Evolutionary conservation across 345 rosid genomes (phyloP), one percentile per base, ranked within the genome.

Genomic region (Eucalyptus viminalis): DNA sequence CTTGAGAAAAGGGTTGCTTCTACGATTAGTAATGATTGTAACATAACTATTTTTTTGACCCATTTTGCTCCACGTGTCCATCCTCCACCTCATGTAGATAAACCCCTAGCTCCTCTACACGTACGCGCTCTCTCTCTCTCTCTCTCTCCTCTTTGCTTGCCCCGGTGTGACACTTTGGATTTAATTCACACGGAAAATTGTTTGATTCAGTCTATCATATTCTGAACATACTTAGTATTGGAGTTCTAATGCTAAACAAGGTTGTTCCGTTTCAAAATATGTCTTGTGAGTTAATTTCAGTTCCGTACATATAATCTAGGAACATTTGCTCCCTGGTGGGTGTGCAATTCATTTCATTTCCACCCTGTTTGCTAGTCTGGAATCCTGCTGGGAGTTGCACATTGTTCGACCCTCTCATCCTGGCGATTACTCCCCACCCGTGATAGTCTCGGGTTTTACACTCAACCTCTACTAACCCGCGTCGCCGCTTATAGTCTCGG

Each of bases 1-100:
- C 29, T 56, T 9, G 29, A 56, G 29, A 56, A 56, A 10, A 56
- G 0, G 62, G 62, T 56, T 11, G 29, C 29, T 22, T 56, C 62
- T 24, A 9, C 13, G 29, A n/a, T 31, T n/a, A 7, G 1, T 65
- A n/a, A 14, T 65, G 37, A 0, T 29, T 0, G 17, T 65, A n/a
- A 65, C 37, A 56, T 56, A 56, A 56, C 29, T 56, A 0, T 0
- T 24, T 56, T 56, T 56, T 56, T 24, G 27, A 56, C 6, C 62
- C 62, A 56, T 56, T 56, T 56, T 24, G 29, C 29, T 56, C 62
- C 62, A 24, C 62, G 29, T 10, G 62, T 56, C 62, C 29, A 56
- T 24, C 62, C 29, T 56, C 6, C 62, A 56, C 62, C 62, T 24
- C 29, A 56, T 56, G 62, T 56, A 22, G 62, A 11, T 56, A 24